Evolutionary conservation across 495 filamentous ascomycete species (phyloP).

Genomic region (Podospora conica): DNA sequence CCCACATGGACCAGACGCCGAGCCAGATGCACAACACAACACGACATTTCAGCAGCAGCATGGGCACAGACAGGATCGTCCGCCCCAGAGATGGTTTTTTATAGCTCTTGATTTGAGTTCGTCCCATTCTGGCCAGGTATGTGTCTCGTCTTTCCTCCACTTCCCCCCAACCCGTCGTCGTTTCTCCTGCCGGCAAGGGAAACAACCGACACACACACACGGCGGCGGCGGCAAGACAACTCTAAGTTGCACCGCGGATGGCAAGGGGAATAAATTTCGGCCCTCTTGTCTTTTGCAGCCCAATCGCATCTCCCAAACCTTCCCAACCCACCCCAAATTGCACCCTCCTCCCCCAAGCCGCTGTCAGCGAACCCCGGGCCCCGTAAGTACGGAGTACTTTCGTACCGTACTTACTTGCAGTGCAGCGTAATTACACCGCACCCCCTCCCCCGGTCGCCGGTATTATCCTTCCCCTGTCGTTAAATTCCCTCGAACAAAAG

Average conservation of each 20-base stretch:
- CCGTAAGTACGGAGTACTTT: too few species aligned
- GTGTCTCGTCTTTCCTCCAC: not conserved
- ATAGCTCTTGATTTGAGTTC: not conserved
- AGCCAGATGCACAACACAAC: not conserved
- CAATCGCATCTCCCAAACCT: not conserved
- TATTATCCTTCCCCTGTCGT: not conserved
- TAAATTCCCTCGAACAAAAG: not conserved
- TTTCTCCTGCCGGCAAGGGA: conserved; percentile 1
- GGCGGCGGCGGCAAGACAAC: not conserved
- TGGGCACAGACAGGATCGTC: not conserved
- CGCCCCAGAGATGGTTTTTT: not conserved
- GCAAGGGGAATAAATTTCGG: not conserved
- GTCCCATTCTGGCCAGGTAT: not conserved
- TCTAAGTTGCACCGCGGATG: not conserved
- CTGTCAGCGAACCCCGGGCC: not conserved
- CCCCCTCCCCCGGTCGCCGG: not conserved
- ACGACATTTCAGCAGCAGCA: not conserved
- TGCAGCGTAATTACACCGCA: not conserved
- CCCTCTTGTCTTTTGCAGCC: not conserved
- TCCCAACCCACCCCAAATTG: not conserved
- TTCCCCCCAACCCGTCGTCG: not conserved
- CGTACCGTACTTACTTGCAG: not conserved
- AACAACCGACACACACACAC: conserved; percentile 6
- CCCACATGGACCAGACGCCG: conserved; percentile 16
- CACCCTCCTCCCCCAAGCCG: not conserved